These are phyloP conservation scores for Gaeumannomyces sp. DNA, from an alignment of 2,329 filamentous ascomycete genomes.

Conservation along the genomic window DNA sequence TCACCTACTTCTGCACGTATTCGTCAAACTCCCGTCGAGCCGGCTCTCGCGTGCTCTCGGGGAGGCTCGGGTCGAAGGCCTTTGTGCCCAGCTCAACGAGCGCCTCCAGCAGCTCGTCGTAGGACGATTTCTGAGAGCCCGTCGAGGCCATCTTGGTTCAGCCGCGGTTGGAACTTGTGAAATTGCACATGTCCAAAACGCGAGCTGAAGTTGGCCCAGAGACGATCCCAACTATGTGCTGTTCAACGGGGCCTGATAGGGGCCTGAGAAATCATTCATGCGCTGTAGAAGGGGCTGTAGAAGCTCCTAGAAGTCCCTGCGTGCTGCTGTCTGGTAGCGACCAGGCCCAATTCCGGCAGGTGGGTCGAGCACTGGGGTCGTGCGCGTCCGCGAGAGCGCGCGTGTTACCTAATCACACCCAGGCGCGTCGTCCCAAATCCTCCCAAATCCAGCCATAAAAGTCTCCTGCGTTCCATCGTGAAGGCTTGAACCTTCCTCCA, in stretches of 20 bases:
- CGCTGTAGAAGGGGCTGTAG: not conserved
- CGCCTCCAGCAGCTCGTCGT: slow-evolving; percentile 24
- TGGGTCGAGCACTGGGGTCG: too few relatives aligned
- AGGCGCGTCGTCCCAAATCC: not conserved
- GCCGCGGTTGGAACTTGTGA: too few relatives aligned
- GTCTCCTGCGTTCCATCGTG: too few relatives aligned
- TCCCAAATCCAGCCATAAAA: not conserved
- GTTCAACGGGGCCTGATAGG: too few relatives aligned
- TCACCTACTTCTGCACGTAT: slow-evolving; percentile 42
- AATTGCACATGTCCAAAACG: not conserved
- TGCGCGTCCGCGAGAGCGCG: not conserved
- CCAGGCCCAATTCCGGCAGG: not conserved
- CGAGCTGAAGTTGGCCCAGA: not conserved
- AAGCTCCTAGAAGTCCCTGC: not conserved
- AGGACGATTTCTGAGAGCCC: slow-evolving; percentile 2
- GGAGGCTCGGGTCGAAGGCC: slow-evolving; percentile 40
- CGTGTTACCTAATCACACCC: not conserved
- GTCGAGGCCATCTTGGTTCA: slow-evolving; percentile 3
- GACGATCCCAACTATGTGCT: too few relatives aligned
- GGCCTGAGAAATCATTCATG: not conserved
- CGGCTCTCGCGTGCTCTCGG: slow-evolving; percentile 23
- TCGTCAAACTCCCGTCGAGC: slow-evolving; percentile 36
- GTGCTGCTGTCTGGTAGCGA: too few relatives aligned
- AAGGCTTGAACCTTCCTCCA: slow-evolving; percentile 9
- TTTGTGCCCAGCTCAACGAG: slow-evolving; percentile 36